A percentile compares a stretch with the other conserved stretches of the same genome.
These are phyloP conservation scores for Cyberlindnera xylosilytica DNA, from an alignment of 805 yeast species.

Conservation along the genomic window DNA sequence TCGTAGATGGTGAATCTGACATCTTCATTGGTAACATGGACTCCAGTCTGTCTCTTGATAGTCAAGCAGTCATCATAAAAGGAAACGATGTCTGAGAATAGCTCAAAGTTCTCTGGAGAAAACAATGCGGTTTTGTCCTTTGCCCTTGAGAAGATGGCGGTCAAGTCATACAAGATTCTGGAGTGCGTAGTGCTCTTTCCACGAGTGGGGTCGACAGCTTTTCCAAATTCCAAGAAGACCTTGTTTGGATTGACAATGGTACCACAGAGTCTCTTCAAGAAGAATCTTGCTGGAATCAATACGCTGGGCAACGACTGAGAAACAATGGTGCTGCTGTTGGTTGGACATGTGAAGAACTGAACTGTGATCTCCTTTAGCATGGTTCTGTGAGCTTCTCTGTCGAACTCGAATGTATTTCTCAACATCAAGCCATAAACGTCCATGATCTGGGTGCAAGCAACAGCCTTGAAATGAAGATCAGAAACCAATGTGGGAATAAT, in stretches of 20 bases:
- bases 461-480: slow-evolving; percentile 42
- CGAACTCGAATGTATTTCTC: slow-evolving; percentile 52
- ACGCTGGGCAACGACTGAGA: slow-evolving; percentile 15
- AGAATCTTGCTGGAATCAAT: slow-evolving; percentile 6
- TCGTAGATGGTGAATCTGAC: slow-evolving; percentile 48
- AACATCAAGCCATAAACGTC: slow-evolving; percentile 51
- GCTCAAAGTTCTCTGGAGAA: slow-evolving; percentile 28
- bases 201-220: slow-evolving; percentile 31
- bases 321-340: slow-evolving; percentile 57
- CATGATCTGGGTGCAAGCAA: slow-evolving; percentile 51
- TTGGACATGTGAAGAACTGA: slow-evolving; percentile 88
- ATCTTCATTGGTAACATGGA: slow-evolving; percentile 62
- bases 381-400: slow-evolving; percentile 86
- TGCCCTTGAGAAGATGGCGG: slow-evolving; percentile 27
- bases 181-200: slow-evolving; percentile 14
- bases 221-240: slow-evolving; percentile 26
- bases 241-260: not conserved
- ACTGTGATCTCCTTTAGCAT: slow-evolving; percentile 71
- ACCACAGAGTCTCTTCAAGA: slow-evolving; percentile 5
- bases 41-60: slow-evolving; percentile 58
- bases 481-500: slow-evolving; percentile 56
- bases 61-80: slow-evolving; percentile 59
- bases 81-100: slow-evolving; percentile 31
- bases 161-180: slow-evolving; percentile 17
- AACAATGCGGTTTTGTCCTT: slow-evolving; percentile 31